A percentile compares a stretch with the other conserved stretches of the same genome.
Conservation (phyloP, 2,329 filamentous ascomycete genomes). For the Fusarium sterilihyphosum region DNA sequence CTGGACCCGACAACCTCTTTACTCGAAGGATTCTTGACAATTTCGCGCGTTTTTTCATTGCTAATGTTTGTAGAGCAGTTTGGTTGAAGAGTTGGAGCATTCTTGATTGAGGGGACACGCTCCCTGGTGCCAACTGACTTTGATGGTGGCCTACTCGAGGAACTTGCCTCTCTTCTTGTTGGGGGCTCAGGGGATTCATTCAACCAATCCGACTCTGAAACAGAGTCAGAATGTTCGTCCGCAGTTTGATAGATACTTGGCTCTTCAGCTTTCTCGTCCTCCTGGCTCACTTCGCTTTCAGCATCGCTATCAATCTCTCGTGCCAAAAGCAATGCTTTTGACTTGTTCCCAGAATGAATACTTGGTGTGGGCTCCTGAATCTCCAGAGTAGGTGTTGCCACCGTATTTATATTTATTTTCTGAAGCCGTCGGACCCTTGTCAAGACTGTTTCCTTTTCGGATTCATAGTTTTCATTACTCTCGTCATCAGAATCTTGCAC, state of each 20-base stretch:
- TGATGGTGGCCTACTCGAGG: not conserved
- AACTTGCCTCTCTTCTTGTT: not conserved
- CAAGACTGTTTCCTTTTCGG: conserved; percentile 30
- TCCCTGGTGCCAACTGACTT: not conserved
- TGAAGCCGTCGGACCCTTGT: conserved; percentile 36
- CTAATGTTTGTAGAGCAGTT: not conserved
- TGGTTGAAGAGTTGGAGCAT: conserved; percentile 8
- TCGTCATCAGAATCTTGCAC: conserved; percentile 38
- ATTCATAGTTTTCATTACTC: not conserved
- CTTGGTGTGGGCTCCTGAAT: not conserved
- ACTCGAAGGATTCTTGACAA: not conserved
- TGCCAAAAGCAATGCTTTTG: conserved; percentile 16
- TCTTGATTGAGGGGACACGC: not conserved
- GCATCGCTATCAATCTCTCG: conserved; percentile 17
- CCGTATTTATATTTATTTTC: conserved; percentile 1
- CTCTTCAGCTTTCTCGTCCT: conserved; percentile 32
- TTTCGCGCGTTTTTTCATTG: not conserved
- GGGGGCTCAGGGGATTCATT: conserved; percentile 23
- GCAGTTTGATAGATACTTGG: conserved; percentile 41
- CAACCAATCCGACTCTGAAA: conserved; percentile 28
- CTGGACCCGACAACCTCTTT: not conserved
- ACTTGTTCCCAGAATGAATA: not conserved
- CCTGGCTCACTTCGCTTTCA: conserved; percentile 7
- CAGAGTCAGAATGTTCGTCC: conserved; percentile 31
- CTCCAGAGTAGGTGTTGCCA: not conserved